phyloP scores from a whole-genome alignment of 345 rosid species.

The Citrus mangshanensis region DNA sequence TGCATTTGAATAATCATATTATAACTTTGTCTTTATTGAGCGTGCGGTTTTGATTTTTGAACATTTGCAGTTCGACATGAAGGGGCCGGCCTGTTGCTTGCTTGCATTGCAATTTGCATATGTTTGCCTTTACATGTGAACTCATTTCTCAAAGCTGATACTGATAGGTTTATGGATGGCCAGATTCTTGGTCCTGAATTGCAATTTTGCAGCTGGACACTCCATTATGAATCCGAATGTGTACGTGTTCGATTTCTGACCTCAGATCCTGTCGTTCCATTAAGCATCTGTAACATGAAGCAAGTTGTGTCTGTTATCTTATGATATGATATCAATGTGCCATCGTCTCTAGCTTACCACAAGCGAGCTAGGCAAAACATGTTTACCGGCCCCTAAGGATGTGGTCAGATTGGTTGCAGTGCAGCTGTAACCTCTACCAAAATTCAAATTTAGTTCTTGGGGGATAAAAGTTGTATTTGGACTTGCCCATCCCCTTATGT shows the following conservation, averaged over 20 bases:
- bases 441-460: no score
- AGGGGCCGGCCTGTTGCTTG: not conserved
- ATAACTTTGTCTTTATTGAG: not conserved
- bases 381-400: not conserved
- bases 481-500: no score
- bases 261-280: not conserved
- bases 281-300: not conserved
- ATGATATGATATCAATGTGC: not conserved
- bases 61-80: not conserved
- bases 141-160: not conserved
- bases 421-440: no score
- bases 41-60: not conserved
- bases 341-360: not conserved
- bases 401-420: no score
- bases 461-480: no score
- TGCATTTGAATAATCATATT: not conserved
- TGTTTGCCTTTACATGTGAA: not conserved
- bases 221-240: not conserved
- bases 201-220: not conserved
- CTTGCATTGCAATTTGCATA: no score
- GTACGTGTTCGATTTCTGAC: not conserved
- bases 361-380: not conserved
- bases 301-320: not conserved
- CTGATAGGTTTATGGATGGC: constrained; percentile 1
- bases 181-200: not conserved